A percentile compares a stretch with the other conserved stretches of the same genome.
These are phyloP conservation scores for Patellifolia procumbens DNA, from an alignment of 179 eudicot genomes.

Conservation along the genomic window DNA sequence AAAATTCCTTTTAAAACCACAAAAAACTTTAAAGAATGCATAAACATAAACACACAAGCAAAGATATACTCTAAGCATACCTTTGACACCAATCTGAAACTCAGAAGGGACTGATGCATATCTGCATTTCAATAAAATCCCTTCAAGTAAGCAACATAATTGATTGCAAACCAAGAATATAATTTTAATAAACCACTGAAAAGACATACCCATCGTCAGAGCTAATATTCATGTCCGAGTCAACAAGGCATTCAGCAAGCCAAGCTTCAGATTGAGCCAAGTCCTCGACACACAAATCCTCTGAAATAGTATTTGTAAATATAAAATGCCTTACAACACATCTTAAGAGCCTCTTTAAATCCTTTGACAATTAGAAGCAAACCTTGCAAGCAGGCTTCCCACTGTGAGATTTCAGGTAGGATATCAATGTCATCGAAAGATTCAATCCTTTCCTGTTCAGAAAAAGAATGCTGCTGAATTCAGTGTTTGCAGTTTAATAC, in stretches of 20 bases:
- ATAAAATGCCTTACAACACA: constrained; percentile 10
- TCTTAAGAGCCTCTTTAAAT: not conserved
- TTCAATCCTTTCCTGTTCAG: constrained; percentile 56
- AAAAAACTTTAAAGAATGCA: not conserved
- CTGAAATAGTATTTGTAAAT: constrained; percentile 30
- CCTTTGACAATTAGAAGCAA: constrained; percentile 25
- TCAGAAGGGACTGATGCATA: constrained; percentile 49
- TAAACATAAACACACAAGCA: not conserved
- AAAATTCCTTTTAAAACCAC: not conserved
- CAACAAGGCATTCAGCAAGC: constrained; percentile 82
- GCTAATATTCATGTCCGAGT: constrained; percentile 61
- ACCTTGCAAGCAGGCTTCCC: constrained; percentile 78
- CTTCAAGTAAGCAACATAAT: constrained; percentile 12
- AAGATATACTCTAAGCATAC: constrained; percentile 33
- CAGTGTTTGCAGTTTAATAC: not conserved
- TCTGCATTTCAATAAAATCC: constrained; percentile 34
- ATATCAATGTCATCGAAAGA: constrained; percentile 52
- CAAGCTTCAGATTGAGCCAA: constrained; percentile 75
- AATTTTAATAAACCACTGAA: not conserved
- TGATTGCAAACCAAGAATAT: not conserved
- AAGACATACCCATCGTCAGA: constrained; percentile 55
- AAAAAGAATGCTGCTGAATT: constrained; percentile 7
- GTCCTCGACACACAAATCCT: constrained; percentile 48
- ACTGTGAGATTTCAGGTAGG: constrained; percentile 50
- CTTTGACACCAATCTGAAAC: constrained; percentile 47